Evolutionary conservation across 306 rosid species (phyloP).

Genomic region (Chamaecrista fasciculata): DNA sequence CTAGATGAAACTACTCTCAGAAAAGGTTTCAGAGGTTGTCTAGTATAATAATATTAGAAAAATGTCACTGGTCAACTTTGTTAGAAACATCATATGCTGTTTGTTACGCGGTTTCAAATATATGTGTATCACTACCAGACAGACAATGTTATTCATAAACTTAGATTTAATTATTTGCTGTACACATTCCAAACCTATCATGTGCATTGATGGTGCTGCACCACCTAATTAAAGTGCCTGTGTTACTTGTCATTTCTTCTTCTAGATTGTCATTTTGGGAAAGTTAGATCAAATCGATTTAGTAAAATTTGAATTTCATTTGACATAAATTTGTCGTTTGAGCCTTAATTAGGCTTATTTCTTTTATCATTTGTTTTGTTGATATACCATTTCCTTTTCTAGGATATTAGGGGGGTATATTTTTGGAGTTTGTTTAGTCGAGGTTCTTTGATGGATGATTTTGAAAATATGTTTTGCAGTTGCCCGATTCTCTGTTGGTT

Average conservation of each 20-base stretch:
- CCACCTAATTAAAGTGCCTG: background rate
- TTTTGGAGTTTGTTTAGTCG: too few species aligned
- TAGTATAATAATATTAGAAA: constrained; percentile 37
- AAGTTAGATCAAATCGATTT: too few species aligned
- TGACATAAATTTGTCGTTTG: background rate
- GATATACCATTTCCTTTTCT: too few species aligned
- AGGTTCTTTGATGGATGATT: too few species aligned
- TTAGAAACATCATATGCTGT: constrained; percentile 11
- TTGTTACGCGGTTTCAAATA: constrained; percentile 15
- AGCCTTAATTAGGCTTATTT: too few species aligned
- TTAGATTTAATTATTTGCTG: constrained; percentile 24
- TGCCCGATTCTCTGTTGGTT: too few species aligned
- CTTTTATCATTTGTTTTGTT: too few species aligned
- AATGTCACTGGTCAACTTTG: constrained; percentile 19
- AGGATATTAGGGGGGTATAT: too few species aligned
- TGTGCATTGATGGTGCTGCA: constrained; percentile 3
- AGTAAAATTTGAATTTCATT: too few species aligned
- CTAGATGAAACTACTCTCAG: constrained; percentile 73
- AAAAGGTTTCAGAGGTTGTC: constrained; percentile 86
- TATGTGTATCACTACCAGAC: constrained; percentile 21
- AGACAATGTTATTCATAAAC: constrained; percentile 27
- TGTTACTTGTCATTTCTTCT: constrained; percentile 2
- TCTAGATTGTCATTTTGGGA: constrained; percentile 4
- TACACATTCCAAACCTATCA: constrained; percentile 9
- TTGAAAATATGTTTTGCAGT: too few species aligned